Base-by-base conservation (phyloP, 2,329 filamentous ascomycete species). In the Sporothrix dimorphospora region DNA sequence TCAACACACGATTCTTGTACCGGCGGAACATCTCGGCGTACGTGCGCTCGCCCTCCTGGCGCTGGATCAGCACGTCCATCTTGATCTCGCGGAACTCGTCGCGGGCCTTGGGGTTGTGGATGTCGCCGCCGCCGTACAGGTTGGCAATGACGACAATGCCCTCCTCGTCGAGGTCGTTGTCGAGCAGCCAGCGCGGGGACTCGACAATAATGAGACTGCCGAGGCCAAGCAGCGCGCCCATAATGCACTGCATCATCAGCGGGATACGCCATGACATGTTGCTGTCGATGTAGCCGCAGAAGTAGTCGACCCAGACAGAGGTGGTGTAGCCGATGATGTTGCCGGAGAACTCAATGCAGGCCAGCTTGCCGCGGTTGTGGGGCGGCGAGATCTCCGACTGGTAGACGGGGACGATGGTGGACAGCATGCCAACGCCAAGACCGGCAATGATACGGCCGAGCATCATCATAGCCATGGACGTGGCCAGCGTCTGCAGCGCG, bases 81-180 rank as follows among this genome's bases (percentile, higher is more conserved):
- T 99, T 99, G 84, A 99, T 99, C 79, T 98, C 96, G 77, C 95
- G 93, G 82, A 97, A 99, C 81, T 99, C 96, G 71, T 98, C 94
- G 72, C 94, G 90, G 1, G 96, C 96, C 81, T 97, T 96, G 73
- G 91, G 84, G 80, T 97, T 93, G 82, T 98, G 94, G 74, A 98
- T 94, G 80, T 99, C 96, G 73, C 96, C 96, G 79, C 92, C 94
- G 71, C 96, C 96, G 78, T 98, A 98, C 7, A 99, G 86, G 80
- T 98, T 98, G 73, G 96, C 96, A 83, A 99, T 98, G 66, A 99
- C 96, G 38, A 98, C 91, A 82, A 99, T 98, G 70, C 96, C 96
- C 81, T 99, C 96, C 81, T 99, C 96, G 79, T 99, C 96, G 78
- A 98, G 93, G 77, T 99, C 96, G 79, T 97, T 97, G 80, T 99